Percentiles rank a stretch among this genome's conserved stretches.
Evolutionary conservation across 177 flowering plant genomes (phyloP).

Genomic region (Vitis hybrid): DNA sequence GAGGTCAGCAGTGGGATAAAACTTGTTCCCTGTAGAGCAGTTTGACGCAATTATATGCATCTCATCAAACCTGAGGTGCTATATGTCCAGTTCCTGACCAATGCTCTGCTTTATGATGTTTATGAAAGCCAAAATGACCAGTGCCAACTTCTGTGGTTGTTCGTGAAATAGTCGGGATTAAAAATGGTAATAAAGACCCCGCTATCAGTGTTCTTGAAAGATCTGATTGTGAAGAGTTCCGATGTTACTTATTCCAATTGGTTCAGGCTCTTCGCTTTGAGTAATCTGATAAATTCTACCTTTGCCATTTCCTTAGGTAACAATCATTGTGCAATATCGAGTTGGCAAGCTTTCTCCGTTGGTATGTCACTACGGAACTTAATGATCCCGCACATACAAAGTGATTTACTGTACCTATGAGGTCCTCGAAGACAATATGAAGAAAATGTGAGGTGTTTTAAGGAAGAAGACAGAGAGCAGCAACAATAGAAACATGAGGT

Average conservation of each 20-base stretch:
- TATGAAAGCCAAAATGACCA: too few relatives aligned
- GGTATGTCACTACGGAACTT: slow-evolving; percentile 98
- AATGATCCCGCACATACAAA: slow-evolving; percentile 92
- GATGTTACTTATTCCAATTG: slow-evolving; percentile 92
- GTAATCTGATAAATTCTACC: slow-evolving; percentile 76
- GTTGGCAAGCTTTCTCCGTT: slow-evolving; percentile 98
- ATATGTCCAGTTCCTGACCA: too few relatives aligned
- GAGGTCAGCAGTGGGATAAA: too few relatives aligned
- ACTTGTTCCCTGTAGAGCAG: too few relatives aligned
- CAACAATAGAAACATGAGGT: slow-evolving; percentile 33
- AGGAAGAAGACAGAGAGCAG: too few relatives aligned
- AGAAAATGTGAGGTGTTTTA: slow-evolving; percentile 50
- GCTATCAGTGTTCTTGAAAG: slow-evolving; percentile 99
- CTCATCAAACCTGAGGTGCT: too few relatives aligned
- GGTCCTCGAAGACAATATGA: slow-evolving; percentile 83
- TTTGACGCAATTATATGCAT: too few relatives aligned
- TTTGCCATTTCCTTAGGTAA: slow-evolving; percentile 88
- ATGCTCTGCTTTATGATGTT: too few relatives aligned
- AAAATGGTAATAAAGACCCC: slow-evolving; percentile 5
- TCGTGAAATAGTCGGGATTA: too few relatives aligned
- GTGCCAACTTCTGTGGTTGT: too few relatives aligned
- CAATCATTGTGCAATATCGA: slow-evolving; percentile 84
- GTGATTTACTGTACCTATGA: slow-evolving; percentile 89
- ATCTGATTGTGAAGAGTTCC: slow-evolving; percentile 98
- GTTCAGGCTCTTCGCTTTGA: slow-evolving; percentile 99